Percentiles rank a stretch among this genome's conserved stretches.
Conservation (phyloP, 1,284 basidiomycete genomes). For the Rhizopogon parksii region DNA sequence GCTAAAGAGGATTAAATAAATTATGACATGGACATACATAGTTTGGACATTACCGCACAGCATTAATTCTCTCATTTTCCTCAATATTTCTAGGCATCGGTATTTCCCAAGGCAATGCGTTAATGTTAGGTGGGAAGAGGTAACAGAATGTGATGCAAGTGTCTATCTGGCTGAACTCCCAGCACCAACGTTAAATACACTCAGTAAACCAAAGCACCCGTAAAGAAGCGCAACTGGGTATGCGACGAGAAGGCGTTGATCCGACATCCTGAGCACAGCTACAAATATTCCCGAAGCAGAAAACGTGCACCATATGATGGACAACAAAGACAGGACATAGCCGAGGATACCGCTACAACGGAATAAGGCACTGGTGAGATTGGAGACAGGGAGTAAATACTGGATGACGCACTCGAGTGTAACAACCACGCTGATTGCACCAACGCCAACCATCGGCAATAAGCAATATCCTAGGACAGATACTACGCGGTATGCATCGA, state of each 20-base stretch:
- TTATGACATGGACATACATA: neutral
- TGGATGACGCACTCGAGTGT: constrained; percentile 73
- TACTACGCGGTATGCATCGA: constrained; percentile 94
- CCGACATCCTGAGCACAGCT: constrained; percentile 87
- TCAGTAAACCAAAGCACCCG: constrained; percentile 86
- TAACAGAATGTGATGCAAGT: constrained; percentile 6
- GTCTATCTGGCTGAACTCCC: constrained; percentile 24
- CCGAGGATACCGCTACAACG: constrained; percentile 66
- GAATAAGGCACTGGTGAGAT: constrained; percentile 11
- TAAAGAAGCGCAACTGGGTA: constrained; percentile 91
- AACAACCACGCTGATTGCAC: constrained; percentile 82
- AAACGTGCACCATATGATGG: constrained; percentile 93
- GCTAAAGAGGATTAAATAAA: constrained; percentile 28
- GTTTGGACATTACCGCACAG: neutral
- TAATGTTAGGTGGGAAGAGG: constrained; percentile 7
- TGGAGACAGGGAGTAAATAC: neutral
- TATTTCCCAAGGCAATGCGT: neutral
- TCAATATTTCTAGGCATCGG: neutral
- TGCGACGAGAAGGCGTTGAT: constrained; percentile 87
- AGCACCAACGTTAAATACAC: constrained; percentile 64
- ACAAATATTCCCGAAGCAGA: constrained; percentile 93
- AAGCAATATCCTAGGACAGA: constrained; percentile 97
- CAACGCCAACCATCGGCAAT: constrained; percentile 94
- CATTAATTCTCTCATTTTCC: neutral
- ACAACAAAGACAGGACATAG: constrained; percentile 73